These are phyloP conservation scores for Claviceps sp. DNA, from an alignment of 2,329 filamentous ascomycete species.

Conservation along the genomic window DNA sequence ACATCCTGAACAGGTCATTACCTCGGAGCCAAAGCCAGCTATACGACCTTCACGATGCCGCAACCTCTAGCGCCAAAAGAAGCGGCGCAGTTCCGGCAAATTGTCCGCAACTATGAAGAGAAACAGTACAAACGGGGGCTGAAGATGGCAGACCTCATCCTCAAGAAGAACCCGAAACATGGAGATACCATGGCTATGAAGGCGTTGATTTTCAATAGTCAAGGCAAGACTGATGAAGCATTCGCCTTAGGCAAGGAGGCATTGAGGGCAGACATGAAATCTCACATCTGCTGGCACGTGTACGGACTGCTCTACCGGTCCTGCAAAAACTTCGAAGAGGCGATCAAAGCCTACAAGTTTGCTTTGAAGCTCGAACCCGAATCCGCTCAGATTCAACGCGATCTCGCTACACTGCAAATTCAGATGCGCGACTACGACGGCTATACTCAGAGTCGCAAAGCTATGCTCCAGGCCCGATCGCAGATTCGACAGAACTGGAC, in stretches of 20 bases:
- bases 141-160: slow-evolving; percentile 91
- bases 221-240: slow-evolving; percentile 86
- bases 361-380: slow-evolving; percentile 89
- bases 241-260: slow-evolving; percentile 88
- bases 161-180: slow-evolving; percentile 89
- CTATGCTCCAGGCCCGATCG: slow-evolving; percentile 77
- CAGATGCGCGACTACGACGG: slow-evolving; percentile 95
- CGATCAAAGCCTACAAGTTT: slow-evolving; percentile 98
- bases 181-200: slow-evolving; percentile 99
- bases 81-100: slow-evolving; percentile 81
- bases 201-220: slow-evolving; percentile 85
- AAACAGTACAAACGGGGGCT: slow-evolving; percentile 95
- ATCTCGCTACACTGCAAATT: slow-evolving; percentile 82
- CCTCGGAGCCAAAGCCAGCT: not conserved
- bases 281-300: slow-evolving; percentile 98
- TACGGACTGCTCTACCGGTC: slow-evolving; percentile 89
- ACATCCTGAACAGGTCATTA: not conserved
- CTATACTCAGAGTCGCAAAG: slow-evolving; percentile 76
- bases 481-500: slow-evolving; percentile 90
- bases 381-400: slow-evolving; percentile 83
- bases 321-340: slow-evolving; percentile 96
- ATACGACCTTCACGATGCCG: slow-evolving; percentile 38
- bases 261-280: slow-evolving; percentile 94
- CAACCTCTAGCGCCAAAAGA: slow-evolving; percentile 76
- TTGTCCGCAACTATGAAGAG: slow-evolving; percentile 92